Conservation (phyloP, 179 eudicot genomes). For the Patellifolia procumbens region DNA sequence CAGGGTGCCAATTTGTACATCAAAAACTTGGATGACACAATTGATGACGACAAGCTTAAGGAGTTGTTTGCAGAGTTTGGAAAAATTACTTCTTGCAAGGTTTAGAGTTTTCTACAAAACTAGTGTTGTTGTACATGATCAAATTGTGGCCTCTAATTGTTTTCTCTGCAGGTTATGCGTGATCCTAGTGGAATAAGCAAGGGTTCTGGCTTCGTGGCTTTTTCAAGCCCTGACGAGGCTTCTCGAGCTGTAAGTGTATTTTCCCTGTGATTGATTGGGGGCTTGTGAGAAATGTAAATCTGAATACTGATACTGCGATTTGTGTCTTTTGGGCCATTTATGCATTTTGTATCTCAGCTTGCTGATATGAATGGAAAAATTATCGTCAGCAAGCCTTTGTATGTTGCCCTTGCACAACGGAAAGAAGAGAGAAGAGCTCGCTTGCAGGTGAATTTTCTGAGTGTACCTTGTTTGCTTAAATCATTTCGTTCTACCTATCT, state of each 20-base stretch:
- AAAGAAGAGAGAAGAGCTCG: conserved; percentile 73
- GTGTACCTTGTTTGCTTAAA: neutral
- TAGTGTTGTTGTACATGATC: neutral
- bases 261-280: neutral
- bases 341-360: conserved; percentile 41
- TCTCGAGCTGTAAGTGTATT: conserved; percentile 61
- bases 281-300: neutral
- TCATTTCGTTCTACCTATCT: too few relatives aligned
- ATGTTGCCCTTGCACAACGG: conserved; percentile 76
- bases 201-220: conserved; percentile 82
- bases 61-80: conserved; percentile 62
- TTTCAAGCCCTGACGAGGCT: conserved; percentile 69
- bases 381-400: conserved; percentile 66
- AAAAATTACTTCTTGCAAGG: conserved; percentile 68
- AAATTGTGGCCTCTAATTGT: neutral
- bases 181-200: conserved; percentile 78
- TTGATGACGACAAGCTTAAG: conserved; percentile 67
- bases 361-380: conserved; percentile 82
- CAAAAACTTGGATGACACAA: conserved; percentile 67
- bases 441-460: conserved; percentile 49
- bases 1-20: conserved; percentile 64
- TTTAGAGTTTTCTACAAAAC: conserved; percentile 1
- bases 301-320: neutral
- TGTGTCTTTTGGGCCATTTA: neutral
- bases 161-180: conserved; percentile 55